Percentiles rank a stretch among this genome's conserved stretches.
Evolutionary conservation across 164 flowering plant genomes (phyloP).

Genomic region (Echeveria elegans): DNA sequence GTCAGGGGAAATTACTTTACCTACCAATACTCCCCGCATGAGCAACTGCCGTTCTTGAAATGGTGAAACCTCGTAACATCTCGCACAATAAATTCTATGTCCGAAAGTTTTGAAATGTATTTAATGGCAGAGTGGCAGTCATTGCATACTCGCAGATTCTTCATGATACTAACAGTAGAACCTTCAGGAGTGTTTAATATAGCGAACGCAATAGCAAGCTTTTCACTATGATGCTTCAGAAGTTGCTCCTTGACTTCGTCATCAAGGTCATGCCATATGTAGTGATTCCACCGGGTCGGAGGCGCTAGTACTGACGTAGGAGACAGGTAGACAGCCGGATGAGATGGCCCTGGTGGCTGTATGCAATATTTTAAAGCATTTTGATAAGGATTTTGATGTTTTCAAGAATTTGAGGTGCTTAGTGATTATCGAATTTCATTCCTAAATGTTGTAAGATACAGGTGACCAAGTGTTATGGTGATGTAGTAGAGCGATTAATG

Average conservation of each 20-base stretch:
- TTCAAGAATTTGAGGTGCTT: too few relatives aligned
- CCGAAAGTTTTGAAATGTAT: conserved; percentile 56
- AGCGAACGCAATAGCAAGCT: conserved; percentile 85
- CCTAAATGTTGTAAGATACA: too few relatives aligned
- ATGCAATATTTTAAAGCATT: too few relatives aligned
- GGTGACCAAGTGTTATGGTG: too few relatives aligned
- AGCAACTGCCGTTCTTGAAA: conserved; percentile 31
- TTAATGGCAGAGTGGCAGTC: conserved; percentile 61
- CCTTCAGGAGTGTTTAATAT: conserved; percentile 64
- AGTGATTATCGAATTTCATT: too few relatives aligned
- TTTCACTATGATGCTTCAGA: conserved; percentile 77
- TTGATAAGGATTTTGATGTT: too few relatives aligned
- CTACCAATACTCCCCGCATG: conserved; percentile 16
- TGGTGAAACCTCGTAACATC: conserved; percentile 49
- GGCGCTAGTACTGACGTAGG: too few relatives aligned
- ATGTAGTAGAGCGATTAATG: too few relatives aligned
- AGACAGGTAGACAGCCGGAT: too few relatives aligned
- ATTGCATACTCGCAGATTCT: conserved; percentile 80
- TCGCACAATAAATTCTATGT: conserved; percentile 70
- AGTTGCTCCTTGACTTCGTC: conserved; percentile 68
- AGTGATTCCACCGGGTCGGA: too few relatives aligned
- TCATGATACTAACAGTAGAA: conserved; percentile 71
- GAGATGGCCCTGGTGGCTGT: too few relatives aligned
- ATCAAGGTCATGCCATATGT: conserved; percentile 80
- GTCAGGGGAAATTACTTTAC: not conserved